These are phyloP conservation scores for Myxozyma geophila DNA, from an alignment of 805 yeast species.

Conservation along the genomic window DNA sequence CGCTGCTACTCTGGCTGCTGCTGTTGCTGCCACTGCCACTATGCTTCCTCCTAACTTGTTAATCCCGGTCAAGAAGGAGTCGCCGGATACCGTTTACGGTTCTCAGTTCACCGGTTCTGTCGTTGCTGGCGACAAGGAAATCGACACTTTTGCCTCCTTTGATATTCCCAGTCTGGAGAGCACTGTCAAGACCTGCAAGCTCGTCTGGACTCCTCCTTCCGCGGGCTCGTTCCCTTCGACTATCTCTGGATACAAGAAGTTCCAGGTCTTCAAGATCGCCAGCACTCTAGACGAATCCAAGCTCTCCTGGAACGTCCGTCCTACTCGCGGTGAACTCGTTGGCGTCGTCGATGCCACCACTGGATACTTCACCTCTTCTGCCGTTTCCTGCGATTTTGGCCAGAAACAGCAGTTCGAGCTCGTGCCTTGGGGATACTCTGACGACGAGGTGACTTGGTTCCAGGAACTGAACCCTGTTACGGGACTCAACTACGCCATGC, in stretches of 20 bases:
- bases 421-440: constrained; percentile 15
- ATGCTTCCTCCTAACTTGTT: constrained; percentile 33
- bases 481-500: constrained; percentile 27
- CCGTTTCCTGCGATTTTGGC: constrained; percentile 32
- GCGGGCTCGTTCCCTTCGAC: constrained; percentile 27
- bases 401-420: constrained; percentile 34
- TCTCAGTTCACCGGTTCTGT: constrained; percentile 32
- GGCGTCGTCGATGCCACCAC: constrained; percentile 29
- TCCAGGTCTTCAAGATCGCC: constrained; percentile 21
- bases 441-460: constrained; percentile 28
- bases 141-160: constrained; percentile 32
- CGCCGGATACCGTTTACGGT: constrained; percentile 23
- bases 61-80: constrained; percentile 28
- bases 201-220: constrained; percentile 34
- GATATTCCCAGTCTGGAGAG: constrained; percentile 23
- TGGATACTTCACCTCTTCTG: constrained; percentile 24
- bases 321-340: constrained; percentile 26
- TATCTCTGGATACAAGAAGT: constrained; percentile 26
- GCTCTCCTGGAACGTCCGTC: constrained; percentile 25
- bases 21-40: constrained; percentile 25
- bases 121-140: constrained; percentile 8
- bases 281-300: constrained; percentile 15
- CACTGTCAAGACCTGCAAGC: constrained; percentile 26
- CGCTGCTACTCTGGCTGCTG: constrained; percentile 11
- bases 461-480: constrained; percentile 26